Conservation (phyloP, 208 protist species). For the Acanthamoeba triangularis region DNA sequence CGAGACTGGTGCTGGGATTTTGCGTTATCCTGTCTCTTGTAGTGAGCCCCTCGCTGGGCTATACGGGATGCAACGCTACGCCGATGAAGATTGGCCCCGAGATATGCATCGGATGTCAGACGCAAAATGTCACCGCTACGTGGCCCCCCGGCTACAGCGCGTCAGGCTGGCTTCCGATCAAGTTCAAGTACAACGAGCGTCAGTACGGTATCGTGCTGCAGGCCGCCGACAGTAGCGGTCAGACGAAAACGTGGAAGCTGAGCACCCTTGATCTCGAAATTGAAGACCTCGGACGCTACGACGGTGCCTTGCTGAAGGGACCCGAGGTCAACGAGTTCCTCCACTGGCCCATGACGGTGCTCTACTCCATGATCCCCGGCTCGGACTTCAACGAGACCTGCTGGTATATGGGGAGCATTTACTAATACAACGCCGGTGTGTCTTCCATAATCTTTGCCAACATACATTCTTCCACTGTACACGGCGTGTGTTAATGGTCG, state of each 20-base stretch:
- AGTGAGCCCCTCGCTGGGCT: too few species aligned
- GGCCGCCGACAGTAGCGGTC: not conserved
- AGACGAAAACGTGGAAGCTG: not conserved
- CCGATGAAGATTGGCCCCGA: too few species aligned
- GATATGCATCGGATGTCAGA: not conserved
- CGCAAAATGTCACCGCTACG: not conserved
- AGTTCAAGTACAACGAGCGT: not conserved
- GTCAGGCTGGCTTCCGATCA: not conserved
- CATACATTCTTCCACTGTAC: not conserved
- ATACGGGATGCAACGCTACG: too few species aligned
- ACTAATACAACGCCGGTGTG: too few species aligned
- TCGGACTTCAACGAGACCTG: not conserved
- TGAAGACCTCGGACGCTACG: not conserved
- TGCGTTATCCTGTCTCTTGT: too few species aligned
- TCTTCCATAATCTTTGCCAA: not conserved
- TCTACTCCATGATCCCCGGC: not conserved
- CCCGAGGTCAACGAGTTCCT: not conserved
- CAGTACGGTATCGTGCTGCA: not conserved
- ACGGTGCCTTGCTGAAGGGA: not conserved
- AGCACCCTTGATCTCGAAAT: not conserved
- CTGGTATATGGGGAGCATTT: not conserved
- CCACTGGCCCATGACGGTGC: not conserved
- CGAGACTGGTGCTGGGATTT: too few species aligned
- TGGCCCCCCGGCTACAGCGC: not conserved
- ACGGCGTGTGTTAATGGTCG: too few species aligned